These are phyloP conservation scores for Carex littledalei DNA, from an alignment of 176 grass and related monocot genomes.

Conservation along the genomic window DNA sequence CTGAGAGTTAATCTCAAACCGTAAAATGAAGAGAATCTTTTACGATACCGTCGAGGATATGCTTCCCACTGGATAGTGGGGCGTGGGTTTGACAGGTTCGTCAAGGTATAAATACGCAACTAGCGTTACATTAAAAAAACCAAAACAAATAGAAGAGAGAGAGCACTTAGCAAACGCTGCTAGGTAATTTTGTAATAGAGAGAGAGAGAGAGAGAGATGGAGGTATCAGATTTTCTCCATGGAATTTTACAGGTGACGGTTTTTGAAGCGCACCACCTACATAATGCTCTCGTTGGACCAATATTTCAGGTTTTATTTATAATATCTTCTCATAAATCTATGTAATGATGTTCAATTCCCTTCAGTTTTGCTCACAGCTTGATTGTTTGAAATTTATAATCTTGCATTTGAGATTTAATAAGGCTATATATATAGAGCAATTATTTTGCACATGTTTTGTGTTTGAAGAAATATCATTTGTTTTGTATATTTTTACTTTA, in stretches of 20 bases:
- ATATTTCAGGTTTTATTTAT: not conserved
- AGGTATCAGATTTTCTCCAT: constrained; percentile 43
- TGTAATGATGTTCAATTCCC: not conserved
- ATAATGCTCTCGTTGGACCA: constrained; percentile 38
- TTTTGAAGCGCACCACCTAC: constrained; percentile 60
- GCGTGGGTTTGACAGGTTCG: too few relatives aligned
- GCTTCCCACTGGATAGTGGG: too few relatives aligned
- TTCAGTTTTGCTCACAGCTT: not conserved
- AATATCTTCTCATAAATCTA: not conserved
- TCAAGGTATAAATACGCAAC: too few relatives aligned
- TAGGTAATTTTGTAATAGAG: not conserved
- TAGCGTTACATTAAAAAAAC: not conserved
- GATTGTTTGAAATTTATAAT: not conserved
- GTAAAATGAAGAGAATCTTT: too few relatives aligned
- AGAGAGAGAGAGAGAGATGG: not conserved
- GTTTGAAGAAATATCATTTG: not conserved
- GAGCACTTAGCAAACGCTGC: not conserved
- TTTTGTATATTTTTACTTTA: not conserved
- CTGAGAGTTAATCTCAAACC: too few relatives aligned
- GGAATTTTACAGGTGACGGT: constrained; percentile 65
- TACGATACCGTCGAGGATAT: too few relatives aligned
- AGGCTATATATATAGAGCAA: not conserved
- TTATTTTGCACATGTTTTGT: not conserved
- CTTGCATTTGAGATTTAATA: not conserved
- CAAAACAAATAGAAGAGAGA: not conserved